Evolutionary conservation across 192 early-diverging fungal genomes (phyloP), one percentile per base, ranked within the genome.

Genomic region (Mortierella antarctica): DNA sequence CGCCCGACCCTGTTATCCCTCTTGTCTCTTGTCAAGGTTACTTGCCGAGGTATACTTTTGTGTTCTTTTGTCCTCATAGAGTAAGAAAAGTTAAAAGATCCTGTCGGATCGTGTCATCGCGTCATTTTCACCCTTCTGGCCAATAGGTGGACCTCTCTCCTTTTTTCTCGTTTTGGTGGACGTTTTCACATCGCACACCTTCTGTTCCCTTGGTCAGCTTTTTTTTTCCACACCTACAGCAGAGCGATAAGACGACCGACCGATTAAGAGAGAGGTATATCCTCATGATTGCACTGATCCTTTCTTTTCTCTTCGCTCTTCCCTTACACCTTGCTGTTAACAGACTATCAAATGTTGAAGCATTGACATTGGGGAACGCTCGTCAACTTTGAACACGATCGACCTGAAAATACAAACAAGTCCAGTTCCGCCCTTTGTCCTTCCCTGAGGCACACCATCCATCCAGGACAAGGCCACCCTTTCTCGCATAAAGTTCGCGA

Each of bases 81-180:
- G 18, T 7, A 31, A 44, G 7, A 41, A 57, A 17, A 69, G 57
- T 69, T 54, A 23, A 54, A 74, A 76, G 66, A 76, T 69, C 61
- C 61, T 31, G 68, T 54, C 45, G 51, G 42, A 76, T 76, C 74
- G 61, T 76, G 74, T 65, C 74, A 76, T 76, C 74, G 57, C 51
- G 57, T 42, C 41, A 54, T 61, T 52, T 49, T 53, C 21, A 48
- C 20, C 49, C 55, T 21, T 50, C 57, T 47, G 21, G 41, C 42
- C 9, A 44, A 31, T 31, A 31, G 31, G 61, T 44, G 61, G 46
- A 49, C 44, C 20, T 18, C 61, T 45, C 20, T 49, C 6, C 47
- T 62, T 62, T 62, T 9, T 49, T 60, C 17, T 11, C 21, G 5
- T 62, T 49, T 18, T 49, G 1, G 31, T 31, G 31, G 31, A 31